These are phyloP conservation scores for Helotiales sp. DNA, from an alignment of 2,329 filamentous ascomycete species.

Conservation along the genomic window DNA sequence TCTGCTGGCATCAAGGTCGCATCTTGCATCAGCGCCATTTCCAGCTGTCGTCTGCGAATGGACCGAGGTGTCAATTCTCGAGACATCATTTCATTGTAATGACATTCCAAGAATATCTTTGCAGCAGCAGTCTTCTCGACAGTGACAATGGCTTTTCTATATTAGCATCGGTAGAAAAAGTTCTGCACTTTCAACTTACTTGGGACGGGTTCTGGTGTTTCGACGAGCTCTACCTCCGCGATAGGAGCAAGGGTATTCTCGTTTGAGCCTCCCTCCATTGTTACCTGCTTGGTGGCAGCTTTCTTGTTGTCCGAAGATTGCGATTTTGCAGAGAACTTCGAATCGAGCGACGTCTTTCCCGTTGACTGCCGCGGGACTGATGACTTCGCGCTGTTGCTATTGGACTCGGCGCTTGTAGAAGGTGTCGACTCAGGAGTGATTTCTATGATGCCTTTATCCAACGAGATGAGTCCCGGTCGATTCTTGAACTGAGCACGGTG, in stretches of 20 bases:
- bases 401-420: constrained; percentile 29
- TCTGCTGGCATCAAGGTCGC: constrained; percentile 45
- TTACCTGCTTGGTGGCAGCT: constrained; percentile 13
- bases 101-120: constrained; percentile 83
- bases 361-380: constrained; percentile 33
- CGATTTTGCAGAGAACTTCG: constrained; percentile 38
- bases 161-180: neutral
- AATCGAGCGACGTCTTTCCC: constrained; percentile 40
- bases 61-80: constrained; percentile 57
- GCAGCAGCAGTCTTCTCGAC: constrained; percentile 78
- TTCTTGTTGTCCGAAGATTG: constrained; percentile 34
- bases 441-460: constrained; percentile 34
- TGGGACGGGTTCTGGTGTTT: constrained; percentile 28
- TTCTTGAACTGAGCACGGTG: constrained; percentile 41
- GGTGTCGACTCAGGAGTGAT: constrained; percentile 26
- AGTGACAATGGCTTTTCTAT: constrained; percentile 45
- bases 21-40: constrained; percentile 59
- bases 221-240: constrained; percentile 27
- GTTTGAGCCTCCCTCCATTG: constrained; percentile 21
- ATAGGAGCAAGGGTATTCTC: constrained; percentile 31
- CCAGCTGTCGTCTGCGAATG: constrained; percentile 61
- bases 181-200: constrained; percentile 20
- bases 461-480: constrained; percentile 38
- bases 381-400: constrained; percentile 31
- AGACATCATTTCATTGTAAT: constrained; percentile 71